Conservation (phyloP, 129 eudicot species). For the Escallonia herrerae region DNA sequence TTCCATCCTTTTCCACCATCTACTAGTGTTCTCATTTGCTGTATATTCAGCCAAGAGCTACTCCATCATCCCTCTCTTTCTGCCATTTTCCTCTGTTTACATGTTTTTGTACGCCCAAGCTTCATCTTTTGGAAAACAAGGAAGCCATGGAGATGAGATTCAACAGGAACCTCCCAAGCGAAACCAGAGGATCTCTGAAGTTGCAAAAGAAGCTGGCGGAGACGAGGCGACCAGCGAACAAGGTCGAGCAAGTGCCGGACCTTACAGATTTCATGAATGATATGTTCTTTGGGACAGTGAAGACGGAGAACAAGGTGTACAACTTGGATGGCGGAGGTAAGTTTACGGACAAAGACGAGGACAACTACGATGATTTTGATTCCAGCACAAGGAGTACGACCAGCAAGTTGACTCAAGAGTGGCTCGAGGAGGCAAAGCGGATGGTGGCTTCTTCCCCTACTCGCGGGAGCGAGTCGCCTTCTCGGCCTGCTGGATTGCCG, state of each 20-base stretch:
- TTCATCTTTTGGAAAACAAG: background rate
- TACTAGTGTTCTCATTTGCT: background rate
- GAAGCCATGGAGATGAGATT: slow-evolving; percentile 40
- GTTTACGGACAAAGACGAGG: slow-evolving; percentile 11
- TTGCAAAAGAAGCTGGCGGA: slow-evolving; percentile 39
- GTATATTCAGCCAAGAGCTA: background rate
- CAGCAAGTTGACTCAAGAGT: slow-evolving; percentile 66
- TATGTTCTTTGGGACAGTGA: slow-evolving; percentile 55
- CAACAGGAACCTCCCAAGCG: slow-evolving; percentile 33
- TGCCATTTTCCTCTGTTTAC: slow-evolving; percentile 2
- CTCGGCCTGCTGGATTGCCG: slow-evolving; percentile 48
- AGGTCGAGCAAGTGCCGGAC: slow-evolving; percentile 47
- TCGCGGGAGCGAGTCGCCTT: slow-evolving; percentile 51
- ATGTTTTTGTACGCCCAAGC: background rate
- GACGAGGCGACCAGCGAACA: slow-evolving; percentile 24
- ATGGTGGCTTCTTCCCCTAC: slow-evolving; percentile 72
- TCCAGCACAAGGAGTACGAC: slow-evolving; percentile 57
- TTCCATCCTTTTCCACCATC: background rate
- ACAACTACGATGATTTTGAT: slow-evolving; percentile 35
- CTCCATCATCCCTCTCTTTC: background rate
- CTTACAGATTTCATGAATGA: slow-evolving; percentile 83
- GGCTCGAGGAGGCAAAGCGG: slow-evolving; percentile 75
- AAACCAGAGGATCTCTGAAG: slow-evolving; percentile 12
- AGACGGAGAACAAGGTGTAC: slow-evolving; percentile 42
- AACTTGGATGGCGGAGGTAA: slow-evolving; percentile 37